These are phyloP conservation scores for Hibiscus trionum DNA, from an alignment of 345 rosid species.

Conservation along the genomic window DNA sequence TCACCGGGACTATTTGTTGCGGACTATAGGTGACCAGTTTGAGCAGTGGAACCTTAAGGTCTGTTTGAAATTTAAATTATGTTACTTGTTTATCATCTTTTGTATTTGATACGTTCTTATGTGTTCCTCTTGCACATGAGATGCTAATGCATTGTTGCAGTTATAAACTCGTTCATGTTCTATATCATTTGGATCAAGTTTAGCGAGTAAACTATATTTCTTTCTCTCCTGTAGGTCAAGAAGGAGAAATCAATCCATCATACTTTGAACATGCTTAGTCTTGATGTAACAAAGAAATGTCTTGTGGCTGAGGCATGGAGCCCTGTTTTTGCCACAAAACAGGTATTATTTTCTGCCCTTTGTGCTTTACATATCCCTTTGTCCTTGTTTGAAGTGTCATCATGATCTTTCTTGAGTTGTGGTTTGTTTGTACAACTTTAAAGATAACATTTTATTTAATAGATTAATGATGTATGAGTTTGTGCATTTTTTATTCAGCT, in stretches of 20 bases:
- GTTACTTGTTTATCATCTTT: conserved; percentile 5
- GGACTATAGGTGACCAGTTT: conserved; percentile 62
- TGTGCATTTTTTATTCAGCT: conserved; percentile 49
- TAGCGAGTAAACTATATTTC: neutral
- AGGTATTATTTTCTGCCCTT: conserved; percentile 34
- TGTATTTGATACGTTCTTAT: neutral
- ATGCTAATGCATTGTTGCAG: conserved; percentile 3
- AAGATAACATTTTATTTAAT: conserved; percentile 1
- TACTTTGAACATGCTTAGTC: conserved; percentile 91
- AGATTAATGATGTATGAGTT: conserved; percentile 16
- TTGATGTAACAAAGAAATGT: conserved; percentile 93
- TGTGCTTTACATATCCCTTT: neutral
- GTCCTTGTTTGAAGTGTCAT: neutral
- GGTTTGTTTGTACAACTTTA: neutral
- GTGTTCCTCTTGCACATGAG: neutral
- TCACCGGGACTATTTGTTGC: conserved; percentile 58
- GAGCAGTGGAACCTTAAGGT: conserved; percentile 86
- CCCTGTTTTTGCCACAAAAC: conserved; percentile 82
- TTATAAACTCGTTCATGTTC: neutral
- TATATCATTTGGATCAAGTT: neutral
- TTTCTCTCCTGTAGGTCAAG: conserved; percentile 53
- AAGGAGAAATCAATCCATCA: conserved; percentile 88
- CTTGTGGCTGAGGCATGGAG: conserved; percentile 97
- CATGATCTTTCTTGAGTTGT: conserved; percentile 2
- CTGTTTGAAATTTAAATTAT: conserved; percentile 18